These are phyloP conservation scores for Escallonia herrerae DNA, from an alignment of 129 eudicot species.

Conservation along the genomic window DNA sequence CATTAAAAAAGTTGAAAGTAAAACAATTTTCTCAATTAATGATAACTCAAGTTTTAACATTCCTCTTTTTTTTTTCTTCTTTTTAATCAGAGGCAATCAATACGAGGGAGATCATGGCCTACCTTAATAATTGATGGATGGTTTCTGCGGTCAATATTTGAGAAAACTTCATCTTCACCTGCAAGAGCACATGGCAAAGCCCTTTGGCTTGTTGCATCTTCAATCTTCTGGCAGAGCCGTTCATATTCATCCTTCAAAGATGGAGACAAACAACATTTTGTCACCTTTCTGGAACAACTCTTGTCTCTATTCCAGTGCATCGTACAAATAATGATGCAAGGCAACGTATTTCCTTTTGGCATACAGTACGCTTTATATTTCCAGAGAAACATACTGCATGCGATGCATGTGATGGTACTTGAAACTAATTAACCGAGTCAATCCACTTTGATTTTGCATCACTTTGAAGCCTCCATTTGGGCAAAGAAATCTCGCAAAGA, in stretches of 20 bases:
- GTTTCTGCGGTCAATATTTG: constrained; percentile 26
- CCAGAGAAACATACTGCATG: too few relatives aligned
- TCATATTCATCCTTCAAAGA: constrained; percentile 39
- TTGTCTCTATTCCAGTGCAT: not conserved
- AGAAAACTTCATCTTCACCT: constrained; percentile 32
- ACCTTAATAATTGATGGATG: constrained; percentile 65
- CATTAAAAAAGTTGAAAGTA: too few relatives aligned
- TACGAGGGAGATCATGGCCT: not conserved
- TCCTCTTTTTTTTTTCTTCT: too few relatives aligned
- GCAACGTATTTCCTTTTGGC: not conserved
- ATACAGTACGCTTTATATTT: too few relatives aligned
- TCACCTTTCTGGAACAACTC: not conserved
- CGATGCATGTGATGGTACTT: too few relatives aligned
- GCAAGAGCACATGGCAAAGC: constrained; percentile 29
- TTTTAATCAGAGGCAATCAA: too few relatives aligned
- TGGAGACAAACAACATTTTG: not conserved
- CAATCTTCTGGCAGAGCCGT: constrained; percentile 35
- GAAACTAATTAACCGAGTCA: too few relatives aligned
- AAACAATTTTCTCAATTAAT: too few relatives aligned
- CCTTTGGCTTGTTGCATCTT: constrained; percentile 23
- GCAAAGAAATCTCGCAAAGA: too few relatives aligned
- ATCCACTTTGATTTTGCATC: too few relatives aligned
- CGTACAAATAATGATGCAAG: not conserved
- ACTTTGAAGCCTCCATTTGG: too few relatives aligned
- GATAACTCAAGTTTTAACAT: too few relatives aligned